Percentiles rank a stretch among this genome's conserved stretches.
These are phyloP conservation scores for Lipomyces anomalus DNA, from an alignment of 805 yeast species.

Conservation along the genomic window DNA sequence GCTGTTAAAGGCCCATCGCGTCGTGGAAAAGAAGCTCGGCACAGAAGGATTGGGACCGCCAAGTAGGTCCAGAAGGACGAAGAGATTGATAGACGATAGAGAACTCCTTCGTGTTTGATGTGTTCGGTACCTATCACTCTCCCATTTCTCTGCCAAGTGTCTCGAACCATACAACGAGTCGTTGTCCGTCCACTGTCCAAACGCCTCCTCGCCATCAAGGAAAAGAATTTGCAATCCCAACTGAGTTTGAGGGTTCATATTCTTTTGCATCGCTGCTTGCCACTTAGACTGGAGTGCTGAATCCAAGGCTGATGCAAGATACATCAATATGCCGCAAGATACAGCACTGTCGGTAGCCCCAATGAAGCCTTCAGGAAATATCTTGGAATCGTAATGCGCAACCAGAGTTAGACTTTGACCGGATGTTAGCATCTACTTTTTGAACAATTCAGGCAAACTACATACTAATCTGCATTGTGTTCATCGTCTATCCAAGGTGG, in stretches of 20 bases:
- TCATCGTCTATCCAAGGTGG: slow-evolving; percentile 19
- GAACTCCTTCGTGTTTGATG: slow-evolving; percentile 16
- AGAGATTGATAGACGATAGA: slow-evolving; percentile 38
- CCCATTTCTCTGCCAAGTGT: slow-evolving; percentile 42
- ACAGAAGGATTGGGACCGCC: slow-evolving; percentile 39
- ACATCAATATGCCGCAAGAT: slow-evolving; percentile 49
- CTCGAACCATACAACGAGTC: slow-evolving; percentile 56
- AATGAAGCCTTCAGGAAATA: slow-evolving; percentile 47
- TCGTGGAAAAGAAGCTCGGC: slow-evolving; percentile 41
- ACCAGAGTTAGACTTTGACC: slow-evolving; percentile 33
- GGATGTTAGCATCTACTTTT: too few relatives aligned
- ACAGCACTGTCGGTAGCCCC: slow-evolving; percentile 60
- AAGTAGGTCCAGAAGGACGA: slow-evolving; percentile 47
- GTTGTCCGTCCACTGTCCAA: slow-evolving; percentile 44
- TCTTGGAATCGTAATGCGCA: slow-evolving; percentile 53
- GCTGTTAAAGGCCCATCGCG: slow-evolving; percentile 37
- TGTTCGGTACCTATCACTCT: slow-evolving; percentile 14
- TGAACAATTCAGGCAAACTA: neutral
- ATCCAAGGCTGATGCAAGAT: slow-evolving; percentile 36
- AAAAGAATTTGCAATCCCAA: slow-evolving; percentile 46
- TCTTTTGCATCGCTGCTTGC: slow-evolving; percentile 6
- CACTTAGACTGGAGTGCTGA: slow-evolving; percentile 26
- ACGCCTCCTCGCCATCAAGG: slow-evolving; percentile 60
- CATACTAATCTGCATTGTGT: neutral
- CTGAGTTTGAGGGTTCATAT: neutral